phyloP scores from a whole-genome alignment of 805 yeast species.

The Torulaspora delbrueckii region DNA sequence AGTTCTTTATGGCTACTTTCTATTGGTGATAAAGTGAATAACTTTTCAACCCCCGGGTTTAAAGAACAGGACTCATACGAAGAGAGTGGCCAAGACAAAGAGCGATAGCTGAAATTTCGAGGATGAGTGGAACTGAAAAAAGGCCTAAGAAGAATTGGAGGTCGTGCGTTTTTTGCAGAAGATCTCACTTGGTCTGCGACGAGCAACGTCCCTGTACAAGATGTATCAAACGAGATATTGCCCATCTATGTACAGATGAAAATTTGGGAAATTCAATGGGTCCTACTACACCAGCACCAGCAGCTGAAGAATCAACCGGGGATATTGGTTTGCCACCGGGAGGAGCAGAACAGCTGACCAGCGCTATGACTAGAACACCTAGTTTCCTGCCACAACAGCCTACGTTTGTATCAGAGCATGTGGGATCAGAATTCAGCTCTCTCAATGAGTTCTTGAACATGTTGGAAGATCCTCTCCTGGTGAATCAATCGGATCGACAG shows the following conservation, averaged over 20 bases:
- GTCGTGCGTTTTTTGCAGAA: slow-evolving; percentile 87
- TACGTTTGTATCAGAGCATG: slow-evolving; percentile 82
- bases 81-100: not conserved
- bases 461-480: slow-evolving; percentile 71
- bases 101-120: not conserved
- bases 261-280: not conserved
- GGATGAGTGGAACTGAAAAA: slow-evolving; percentile 7
- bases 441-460: slow-evolving; percentile 82
- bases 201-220: slow-evolving; percentile 63
- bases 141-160: slow-evolving; percentile 19
- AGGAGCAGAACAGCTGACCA: not conserved
- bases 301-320: not conserved
- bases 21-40: not conserved
- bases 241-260: slow-evolving; percentile 80
- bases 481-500: not conserved
- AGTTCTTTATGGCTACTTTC: not conserved
- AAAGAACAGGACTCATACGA: not conserved
- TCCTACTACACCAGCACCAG: slow-evolving; percentile 3
- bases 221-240: slow-evolving; percentile 81
- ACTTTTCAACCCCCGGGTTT: slow-evolving; percentile 4
- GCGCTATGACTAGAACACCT: slow-evolving; percentile 6
- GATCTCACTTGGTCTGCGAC: slow-evolving; percentile 94
- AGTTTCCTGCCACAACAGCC: slow-evolving; percentile 53
- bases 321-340: not conserved
- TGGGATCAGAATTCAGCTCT: slow-evolving; percentile 87